These are phyloP conservation scores for Hebeloma cylindrosporum DNA, from an alignment of 768 basidiomycete species.

Conservation along the genomic window DNA sequence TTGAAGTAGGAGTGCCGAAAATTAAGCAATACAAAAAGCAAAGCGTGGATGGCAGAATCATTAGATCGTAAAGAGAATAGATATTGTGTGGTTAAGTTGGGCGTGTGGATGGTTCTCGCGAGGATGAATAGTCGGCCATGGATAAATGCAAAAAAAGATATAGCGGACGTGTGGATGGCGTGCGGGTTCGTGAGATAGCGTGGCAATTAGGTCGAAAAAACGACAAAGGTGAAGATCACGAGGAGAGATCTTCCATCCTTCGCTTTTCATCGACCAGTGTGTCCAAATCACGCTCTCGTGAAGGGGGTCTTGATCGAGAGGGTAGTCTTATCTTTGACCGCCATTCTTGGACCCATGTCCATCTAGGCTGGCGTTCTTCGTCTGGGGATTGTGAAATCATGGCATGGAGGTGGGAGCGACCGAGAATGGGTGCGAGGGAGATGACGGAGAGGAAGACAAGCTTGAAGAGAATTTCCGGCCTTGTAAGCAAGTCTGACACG, in stretches of 20 bases:
- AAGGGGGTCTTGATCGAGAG: slow-evolving; percentile 53
- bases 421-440: slow-evolving; percentile 85
- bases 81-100: neutral
- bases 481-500: slow-evolving; percentile 81
- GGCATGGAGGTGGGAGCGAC: slow-evolving; percentile 61
- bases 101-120: neutral
- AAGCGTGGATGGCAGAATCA: too few relatives aligned
- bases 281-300: slow-evolving; percentile 47
- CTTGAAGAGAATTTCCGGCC: slow-evolving; percentile 81
- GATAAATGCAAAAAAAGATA: neutral
- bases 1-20: too few relatives aligned
- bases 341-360: slow-evolving; percentile 73
- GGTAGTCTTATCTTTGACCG: slow-evolving; percentile 56
- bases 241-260: slow-evolving; percentile 38
- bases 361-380: slow-evolving; percentile 36
- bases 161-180: neutral
- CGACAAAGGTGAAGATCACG: slow-evolving; percentile 9
- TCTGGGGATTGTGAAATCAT: slow-evolving; percentile 46
- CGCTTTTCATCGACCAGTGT: slow-evolving; percentile 59
- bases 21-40: too few relatives aligned
- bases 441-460: slow-evolving; percentile 80
- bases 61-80: slow-evolving; percentile 4
- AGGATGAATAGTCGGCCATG: neutral
- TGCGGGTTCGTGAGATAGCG: neutral
- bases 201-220: neutral